Evolutionary conservation across 176 grass and related monocot genomes (phyloP).

Genomic region (Cymbopogon citratus): DNA sequence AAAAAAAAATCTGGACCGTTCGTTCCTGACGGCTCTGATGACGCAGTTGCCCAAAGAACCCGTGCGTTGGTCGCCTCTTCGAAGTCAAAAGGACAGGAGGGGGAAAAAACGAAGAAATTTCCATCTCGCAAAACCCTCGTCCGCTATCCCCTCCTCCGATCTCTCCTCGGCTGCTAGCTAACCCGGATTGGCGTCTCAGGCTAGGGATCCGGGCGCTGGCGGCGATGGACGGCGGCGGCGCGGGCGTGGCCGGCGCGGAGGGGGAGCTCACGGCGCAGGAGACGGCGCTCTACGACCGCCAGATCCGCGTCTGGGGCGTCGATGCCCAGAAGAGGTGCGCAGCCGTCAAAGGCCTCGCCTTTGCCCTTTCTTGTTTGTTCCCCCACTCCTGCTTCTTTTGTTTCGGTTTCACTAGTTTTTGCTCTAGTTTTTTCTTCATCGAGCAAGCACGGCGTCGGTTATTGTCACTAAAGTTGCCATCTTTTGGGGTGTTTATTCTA

Average conservation of each 20-base stretch:
- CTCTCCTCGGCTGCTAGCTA: not conserved
- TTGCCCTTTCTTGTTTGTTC: not conserved
- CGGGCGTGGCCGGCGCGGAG: conserved; percentile 2
- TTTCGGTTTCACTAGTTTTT: not conserved
- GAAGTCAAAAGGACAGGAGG: not conserved
- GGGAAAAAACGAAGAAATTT: not conserved
- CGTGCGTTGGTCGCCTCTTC: not conserved
- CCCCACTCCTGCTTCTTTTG: not conserved
- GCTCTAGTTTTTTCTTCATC: not conserved
- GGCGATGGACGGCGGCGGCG: conserved; percentile 34
- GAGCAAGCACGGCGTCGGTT: not conserved
- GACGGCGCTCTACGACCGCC: conserved; percentile 95
- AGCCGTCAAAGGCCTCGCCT: not conserved
- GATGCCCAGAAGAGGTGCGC: conserved; percentile 91
- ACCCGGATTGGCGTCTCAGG: conserved; percentile 20
- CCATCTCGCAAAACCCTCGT: conserved; percentile 1
- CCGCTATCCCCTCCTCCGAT: not conserved
- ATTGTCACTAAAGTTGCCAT: not conserved
- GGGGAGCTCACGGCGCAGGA: conserved; percentile 88
- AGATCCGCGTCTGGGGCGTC: conserved; percentile 97
- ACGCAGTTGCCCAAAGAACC: too few relatives aligned
- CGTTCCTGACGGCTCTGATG: too few relatives aligned
- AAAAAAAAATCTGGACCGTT: too few relatives aligned
- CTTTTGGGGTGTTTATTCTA: not conserved
- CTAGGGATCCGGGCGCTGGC: conserved; percentile 16